Evolutionary conservation across 805 yeast species (phyloP).

Genomic region (Spathaspora boniae): DNA sequence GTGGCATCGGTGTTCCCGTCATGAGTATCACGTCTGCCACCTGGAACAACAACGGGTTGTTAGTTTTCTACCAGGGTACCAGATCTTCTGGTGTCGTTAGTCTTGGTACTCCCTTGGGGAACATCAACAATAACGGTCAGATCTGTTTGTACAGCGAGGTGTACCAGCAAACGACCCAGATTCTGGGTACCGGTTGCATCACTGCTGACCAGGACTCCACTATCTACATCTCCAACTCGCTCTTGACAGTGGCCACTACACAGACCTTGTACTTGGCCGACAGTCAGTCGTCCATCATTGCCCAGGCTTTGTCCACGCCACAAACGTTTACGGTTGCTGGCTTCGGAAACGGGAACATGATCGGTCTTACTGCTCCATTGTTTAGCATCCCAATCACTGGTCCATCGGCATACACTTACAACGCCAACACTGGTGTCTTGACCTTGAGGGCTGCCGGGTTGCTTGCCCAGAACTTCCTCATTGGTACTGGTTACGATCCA

Average conservation of each 20-base stretch:
- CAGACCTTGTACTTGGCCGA: conserved; percentile 15
- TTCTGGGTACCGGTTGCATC: conserved; percentile 28
- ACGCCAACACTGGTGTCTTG: conserved; percentile 2
- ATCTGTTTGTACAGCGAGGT: conserved; percentile 22
- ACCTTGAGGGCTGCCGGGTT: not conserved
- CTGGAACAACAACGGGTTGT: conserved; percentile 17
- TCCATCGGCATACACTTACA: not conserved
- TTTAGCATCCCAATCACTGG: conserved; percentile 1
- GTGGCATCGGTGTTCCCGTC: too few species aligned
- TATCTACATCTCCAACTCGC: conserved; percentile 9
- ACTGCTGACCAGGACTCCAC: conserved; percentile 13
- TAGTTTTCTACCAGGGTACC: conserved; percentile 15
- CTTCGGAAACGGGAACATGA: conserved; percentile 17
- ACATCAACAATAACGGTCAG: conserved; percentile 18
- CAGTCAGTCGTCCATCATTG: conserved; percentile 11
- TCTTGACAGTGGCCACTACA: conserved; percentile 7
- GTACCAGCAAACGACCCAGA: conserved; percentile 19
- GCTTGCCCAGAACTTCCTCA: conserved; percentile 2
- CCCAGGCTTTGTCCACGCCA: conserved; percentile 1
- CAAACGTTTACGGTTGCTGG: conserved; percentile 15
- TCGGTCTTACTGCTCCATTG: conserved; percentile 6
- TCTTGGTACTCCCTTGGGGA: conserved; percentile 2
- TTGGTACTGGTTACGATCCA: conserved; percentile 6
- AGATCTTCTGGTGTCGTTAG: conserved; percentile 16
- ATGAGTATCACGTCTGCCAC: too few species aligned